These are phyloP conservation scores for Hortiboletus flavorubellus DNA, from an alignment of 768 basidiomycete genomes.

Conservation along the genomic window DNA sequence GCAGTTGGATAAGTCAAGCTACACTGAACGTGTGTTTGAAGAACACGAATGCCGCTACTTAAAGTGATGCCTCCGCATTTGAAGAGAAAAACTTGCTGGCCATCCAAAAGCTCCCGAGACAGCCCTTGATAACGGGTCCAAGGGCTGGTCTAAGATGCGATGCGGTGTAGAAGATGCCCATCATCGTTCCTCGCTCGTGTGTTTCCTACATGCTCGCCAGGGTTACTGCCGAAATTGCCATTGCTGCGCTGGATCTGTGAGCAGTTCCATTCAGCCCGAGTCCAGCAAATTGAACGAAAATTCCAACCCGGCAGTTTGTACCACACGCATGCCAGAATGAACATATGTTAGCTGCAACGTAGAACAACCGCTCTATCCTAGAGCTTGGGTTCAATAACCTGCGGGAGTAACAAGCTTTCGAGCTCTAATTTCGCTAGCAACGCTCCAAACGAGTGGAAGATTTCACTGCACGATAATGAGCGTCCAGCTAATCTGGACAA, in stretches of 20 bases:
- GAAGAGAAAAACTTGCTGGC: constrained; percentile 72
- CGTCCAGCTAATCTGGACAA: constrained; percentile 58
- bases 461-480: constrained; percentile 69
- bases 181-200: constrained; percentile 68
- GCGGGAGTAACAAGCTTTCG: constrained; percentile 48
- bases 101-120: constrained; percentile 63
- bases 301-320: constrained; percentile 65
- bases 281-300: background rate
- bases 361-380: constrained; percentile 42
- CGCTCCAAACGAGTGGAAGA: constrained; percentile 65
- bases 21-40: constrained; percentile 83
- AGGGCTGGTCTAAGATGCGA: constrained; percentile 74
- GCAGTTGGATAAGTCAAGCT: constrained; percentile 76
- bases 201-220: constrained; percentile 78
- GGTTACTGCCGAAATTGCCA: constrained; percentile 72
- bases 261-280: constrained; percentile 3
- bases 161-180: constrained; percentile 79
- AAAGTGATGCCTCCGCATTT: constrained; percentile 56
- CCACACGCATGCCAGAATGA: constrained; percentile 57
- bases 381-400: background rate
- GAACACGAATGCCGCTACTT: constrained; percentile 48
- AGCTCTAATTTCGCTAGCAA: constrained; percentile 71
- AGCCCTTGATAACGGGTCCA: constrained; percentile 71
- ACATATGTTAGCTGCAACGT: constrained; percentile 51
- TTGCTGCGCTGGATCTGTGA: constrained; percentile 58